Evolutionary conservation across 306 rosid genomes (phyloP).

Genomic region (Dalbergia cultrata): DNA sequence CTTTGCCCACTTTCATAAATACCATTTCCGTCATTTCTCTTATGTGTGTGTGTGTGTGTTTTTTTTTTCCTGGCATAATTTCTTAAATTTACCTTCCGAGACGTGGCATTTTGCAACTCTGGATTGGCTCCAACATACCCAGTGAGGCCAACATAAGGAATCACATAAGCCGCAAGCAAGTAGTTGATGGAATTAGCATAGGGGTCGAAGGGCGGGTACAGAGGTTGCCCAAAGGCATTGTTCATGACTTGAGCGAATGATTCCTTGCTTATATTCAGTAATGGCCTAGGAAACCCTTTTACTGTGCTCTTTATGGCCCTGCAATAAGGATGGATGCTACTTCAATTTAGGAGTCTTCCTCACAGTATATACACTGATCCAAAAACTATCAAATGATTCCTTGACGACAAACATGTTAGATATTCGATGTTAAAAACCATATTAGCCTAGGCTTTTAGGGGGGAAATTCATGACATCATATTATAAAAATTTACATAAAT

Average conservation of each 20-base stretch:
- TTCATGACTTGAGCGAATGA: constrained; percentile 60
- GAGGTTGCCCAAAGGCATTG: constrained; percentile 53
- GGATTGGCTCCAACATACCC: constrained; percentile 69
- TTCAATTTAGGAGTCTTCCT: not conserved
- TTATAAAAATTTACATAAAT: too few relatives aligned
- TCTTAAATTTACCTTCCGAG: constrained; percentile 49
- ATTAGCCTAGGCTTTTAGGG: too few relatives aligned
- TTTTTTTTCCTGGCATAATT: not conserved
- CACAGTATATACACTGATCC: not conserved
- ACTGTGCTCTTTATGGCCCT: constrained; percentile 64
- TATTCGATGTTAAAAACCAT: too few relatives aligned
- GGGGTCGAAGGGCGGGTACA: constrained; percentile 72
- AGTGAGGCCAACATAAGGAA: constrained; percentile 75
- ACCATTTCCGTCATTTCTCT: not conserved
- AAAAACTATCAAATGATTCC: too few relatives aligned
- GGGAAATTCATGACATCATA: too few relatives aligned
- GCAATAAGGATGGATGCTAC: constrained; percentile 9
- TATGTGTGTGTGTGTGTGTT: too few relatives aligned
- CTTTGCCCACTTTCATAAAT: not conserved
- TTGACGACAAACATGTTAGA: too few relatives aligned
- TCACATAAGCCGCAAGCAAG: constrained; percentile 63
- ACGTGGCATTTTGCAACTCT: constrained; percentile 37
- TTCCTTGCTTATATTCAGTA: constrained; percentile 58
- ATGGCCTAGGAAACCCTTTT: constrained; percentile 74
- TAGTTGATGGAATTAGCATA: constrained; percentile 63